Conservation (phyloP, 2,329 filamentous ascomycete species). For the Colletotrichum paranaense region DNA sequence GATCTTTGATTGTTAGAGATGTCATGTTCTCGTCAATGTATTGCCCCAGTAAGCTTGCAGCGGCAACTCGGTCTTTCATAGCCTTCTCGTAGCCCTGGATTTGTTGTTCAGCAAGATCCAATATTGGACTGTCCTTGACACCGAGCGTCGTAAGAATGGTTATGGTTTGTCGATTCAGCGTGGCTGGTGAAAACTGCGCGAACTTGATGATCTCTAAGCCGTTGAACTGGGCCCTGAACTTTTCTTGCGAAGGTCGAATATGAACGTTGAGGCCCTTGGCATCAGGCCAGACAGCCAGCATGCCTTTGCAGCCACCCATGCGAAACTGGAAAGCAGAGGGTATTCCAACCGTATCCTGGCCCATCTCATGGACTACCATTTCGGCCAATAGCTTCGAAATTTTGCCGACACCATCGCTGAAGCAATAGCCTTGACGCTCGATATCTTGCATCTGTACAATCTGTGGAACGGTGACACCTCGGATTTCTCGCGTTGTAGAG, state of each 20-base stretch:
- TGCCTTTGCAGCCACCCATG: constrained; percentile 91
- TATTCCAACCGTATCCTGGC: constrained; percentile 61
- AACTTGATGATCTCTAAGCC: constrained; percentile 87
- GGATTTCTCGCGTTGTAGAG: constrained; percentile 86
- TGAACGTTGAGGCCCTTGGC: constrained; percentile 76
- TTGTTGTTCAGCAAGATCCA: constrained; percentile 74
- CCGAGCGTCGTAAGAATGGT: constrained; percentile 84
- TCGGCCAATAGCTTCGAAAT: constrained; percentile 84
- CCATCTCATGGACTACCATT: constrained; percentile 78
- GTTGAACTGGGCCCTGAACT: constrained; percentile 79
- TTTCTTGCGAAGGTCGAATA: constrained; percentile 86
- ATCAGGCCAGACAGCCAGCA: constrained; percentile 80
- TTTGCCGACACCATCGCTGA: constrained; percentile 93
- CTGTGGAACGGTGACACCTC: constrained; percentile 68
- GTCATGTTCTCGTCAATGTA: constrained; percentile 89
- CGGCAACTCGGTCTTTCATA: constrained; percentile 72
- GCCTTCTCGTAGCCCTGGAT: constrained; percentile 76
- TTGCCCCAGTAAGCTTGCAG: constrained; percentile 75
- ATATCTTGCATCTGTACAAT: constrained; percentile 77
- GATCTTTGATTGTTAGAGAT: constrained; percentile 77
- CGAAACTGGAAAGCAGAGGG: constrained; percentile 94
- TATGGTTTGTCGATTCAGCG: constrained; percentile 91
- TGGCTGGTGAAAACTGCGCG: constrained; percentile 80
- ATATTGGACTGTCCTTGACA: constrained; percentile 75
- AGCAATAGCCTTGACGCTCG: constrained; percentile 74